Evolutionary conservation across 768 basidiomycete species (phyloP).

Genomic region (Leccinum sublutescens): DNA sequence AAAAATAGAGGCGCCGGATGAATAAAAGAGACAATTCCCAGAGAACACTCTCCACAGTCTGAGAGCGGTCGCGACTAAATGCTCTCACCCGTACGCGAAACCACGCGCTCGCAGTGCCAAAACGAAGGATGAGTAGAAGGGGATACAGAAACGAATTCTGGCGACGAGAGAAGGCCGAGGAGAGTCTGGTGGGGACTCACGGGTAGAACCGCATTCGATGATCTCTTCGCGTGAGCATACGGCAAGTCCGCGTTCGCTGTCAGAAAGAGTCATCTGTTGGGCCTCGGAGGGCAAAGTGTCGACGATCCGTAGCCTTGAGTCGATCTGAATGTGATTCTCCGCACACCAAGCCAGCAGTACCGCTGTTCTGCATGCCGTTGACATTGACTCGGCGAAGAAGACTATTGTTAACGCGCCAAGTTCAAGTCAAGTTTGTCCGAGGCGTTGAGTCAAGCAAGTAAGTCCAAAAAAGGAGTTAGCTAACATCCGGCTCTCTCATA

Average conservation of each 20-base stretch:
- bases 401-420: neutral
- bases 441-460: conserved; percentile 14
- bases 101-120: neutral
- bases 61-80: neutral
- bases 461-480: conserved; percentile 27
- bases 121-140: neutral
- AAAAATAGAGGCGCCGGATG: neutral
- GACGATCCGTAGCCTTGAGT: conserved; percentile 41
- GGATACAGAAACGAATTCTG: neutral
- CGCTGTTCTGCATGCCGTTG: conserved; percentile 19
- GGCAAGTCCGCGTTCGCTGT: conserved; percentile 15
- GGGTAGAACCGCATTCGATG: conserved; percentile 24
- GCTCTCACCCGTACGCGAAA: neutral
- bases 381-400: conserved; percentile 1
- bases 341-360: conserved; percentile 49
- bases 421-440: conserved; percentile 14
- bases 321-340: conserved; percentile 45
- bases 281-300: conserved; percentile 5
- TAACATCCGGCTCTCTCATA: conserved; percentile 5
- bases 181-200: conserved; percentile 25
- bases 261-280: conserved; percentile 6
- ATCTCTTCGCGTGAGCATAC: conserved; percentile 24
- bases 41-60: conserved; percentile 1
- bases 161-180: conserved; percentile 11
- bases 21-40: conserved; percentile 6